These are phyloP conservation scores for Lipomyces kockii DNA, from an alignment of 805 yeast species.

Conservation along the genomic window DNA sequence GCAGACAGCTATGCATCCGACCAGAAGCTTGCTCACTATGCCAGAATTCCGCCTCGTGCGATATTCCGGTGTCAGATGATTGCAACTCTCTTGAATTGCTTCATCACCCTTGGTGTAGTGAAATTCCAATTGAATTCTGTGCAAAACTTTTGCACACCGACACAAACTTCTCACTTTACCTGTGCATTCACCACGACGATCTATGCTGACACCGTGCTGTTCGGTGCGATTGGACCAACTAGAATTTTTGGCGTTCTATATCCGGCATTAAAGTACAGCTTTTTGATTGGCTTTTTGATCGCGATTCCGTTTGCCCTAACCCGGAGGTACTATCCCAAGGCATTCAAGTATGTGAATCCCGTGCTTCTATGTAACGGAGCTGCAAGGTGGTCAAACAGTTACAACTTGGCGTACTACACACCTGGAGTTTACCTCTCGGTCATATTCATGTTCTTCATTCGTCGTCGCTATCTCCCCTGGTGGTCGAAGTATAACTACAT, in stretches of 20 bases:
- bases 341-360: constrained; percentile 17
- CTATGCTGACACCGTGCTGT: constrained; percentile 60
- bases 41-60: constrained; percentile 55
- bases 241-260: constrained; percentile 55
- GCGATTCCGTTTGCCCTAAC: constrained; percentile 26
- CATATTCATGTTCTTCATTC: constrained; percentile 60
- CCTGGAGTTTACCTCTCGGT: constrained; percentile 47
- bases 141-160: constrained; percentile 50
- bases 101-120: constrained; percentile 53
- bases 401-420: constrained; percentile 25
- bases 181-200: constrained; percentile 56
- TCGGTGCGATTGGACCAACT: constrained; percentile 70
- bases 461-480: constrained; percentile 63
- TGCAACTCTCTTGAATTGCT: constrained; percentile 60
- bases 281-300: constrained; percentile 31
- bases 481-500: constrained; percentile 77
- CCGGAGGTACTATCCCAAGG: constrained; percentile 7
- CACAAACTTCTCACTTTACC: constrained; percentile 53
- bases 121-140: constrained; percentile 49
- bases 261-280: constrained; percentile 28
- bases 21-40: constrained; percentile 59
- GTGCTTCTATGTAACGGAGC: constrained; percentile 21
- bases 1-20: constrained; percentile 47
- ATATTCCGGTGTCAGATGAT: constrained; percentile 58
- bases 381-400: constrained; percentile 17